These are phyloP conservation scores for Helianthus annuus DNA, from an alignment of 129 eudicot genomes.

Conservation along the genomic window DNA sequence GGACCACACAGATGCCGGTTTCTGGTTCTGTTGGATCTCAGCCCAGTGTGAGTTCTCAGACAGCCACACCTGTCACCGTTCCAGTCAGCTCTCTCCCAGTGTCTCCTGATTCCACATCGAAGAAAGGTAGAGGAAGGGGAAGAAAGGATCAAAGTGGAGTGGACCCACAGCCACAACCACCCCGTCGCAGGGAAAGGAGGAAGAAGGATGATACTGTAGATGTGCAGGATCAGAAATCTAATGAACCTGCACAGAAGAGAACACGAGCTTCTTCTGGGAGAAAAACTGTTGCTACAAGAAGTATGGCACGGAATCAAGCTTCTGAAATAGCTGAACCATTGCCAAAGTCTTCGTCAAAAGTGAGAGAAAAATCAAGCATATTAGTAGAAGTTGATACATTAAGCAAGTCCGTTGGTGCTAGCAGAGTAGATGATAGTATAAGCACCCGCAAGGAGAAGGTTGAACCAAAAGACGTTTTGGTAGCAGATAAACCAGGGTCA, in stretches of 20 bases:
- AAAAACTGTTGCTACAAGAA: constrained; percentile 50
- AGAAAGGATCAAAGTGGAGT: constrained; percentile 49
- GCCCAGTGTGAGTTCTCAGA: constrained; percentile 30
- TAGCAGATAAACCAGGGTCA: constrained; percentile 18
- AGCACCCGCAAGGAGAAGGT: constrained; percentile 22
- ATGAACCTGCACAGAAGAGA: constrained; percentile 51
- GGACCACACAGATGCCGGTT: constrained; percentile 9
- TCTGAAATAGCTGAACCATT: constrained; percentile 28
- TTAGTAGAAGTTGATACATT: constrained; percentile 20
- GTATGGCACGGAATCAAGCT: constrained; percentile 44
- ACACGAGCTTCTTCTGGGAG: constrained; percentile 53
- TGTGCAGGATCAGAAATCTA: constrained; percentile 46
- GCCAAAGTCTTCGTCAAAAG: constrained; percentile 12
- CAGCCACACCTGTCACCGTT: constrained; percentile 30
- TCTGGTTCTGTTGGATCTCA: constrained; percentile 36
- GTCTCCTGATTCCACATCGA: constrained; percentile 36
- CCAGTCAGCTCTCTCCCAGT: constrained; percentile 31
- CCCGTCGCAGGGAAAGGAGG: constrained; percentile 67
- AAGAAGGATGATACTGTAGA: constrained; percentile 41
- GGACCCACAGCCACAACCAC: constrained; percentile 34
- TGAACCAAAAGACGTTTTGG: constrained; percentile 15
- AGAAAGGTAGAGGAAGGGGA: constrained; percentile 67
- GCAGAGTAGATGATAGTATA: constrained; percentile 11
- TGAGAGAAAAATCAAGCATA: constrained; percentile 27
- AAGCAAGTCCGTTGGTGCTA: constrained; percentile 9